Evolutionary conservation across 2,329 filamentous ascomycete genomes (phyloP).

Genomic region (Gaeumannomyces tritici): DNA sequence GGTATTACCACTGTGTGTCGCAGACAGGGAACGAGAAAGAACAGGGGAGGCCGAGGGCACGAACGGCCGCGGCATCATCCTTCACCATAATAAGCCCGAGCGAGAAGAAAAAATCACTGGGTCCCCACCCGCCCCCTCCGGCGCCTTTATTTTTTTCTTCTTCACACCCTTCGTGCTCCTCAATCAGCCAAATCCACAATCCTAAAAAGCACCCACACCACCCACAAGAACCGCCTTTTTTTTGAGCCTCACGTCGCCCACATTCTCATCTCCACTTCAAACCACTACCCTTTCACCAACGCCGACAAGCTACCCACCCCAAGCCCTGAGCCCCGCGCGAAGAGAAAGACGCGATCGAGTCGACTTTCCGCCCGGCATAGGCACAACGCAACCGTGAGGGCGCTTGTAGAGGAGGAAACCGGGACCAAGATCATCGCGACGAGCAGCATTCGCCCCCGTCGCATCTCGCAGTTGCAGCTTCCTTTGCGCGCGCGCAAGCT

Average conservation of each 20-base stretch:
- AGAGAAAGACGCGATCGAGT: neutral
- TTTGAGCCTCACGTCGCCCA: slow-evolving; percentile 8
- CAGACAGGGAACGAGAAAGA: neutral
- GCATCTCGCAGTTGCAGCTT: neutral
- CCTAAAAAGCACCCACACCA: slow-evolving; percentile 3
- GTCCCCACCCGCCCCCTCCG: slow-evolving; percentile 3
- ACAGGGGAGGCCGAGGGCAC: neutral
- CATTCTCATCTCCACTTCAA: slow-evolving; percentile 7
- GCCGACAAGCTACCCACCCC: slow-evolving; percentile 1
- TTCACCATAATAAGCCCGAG: neutral
- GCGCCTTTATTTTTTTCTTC: slow-evolving; percentile 2
- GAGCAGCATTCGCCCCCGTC: neutral
- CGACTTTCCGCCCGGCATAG: neutral
- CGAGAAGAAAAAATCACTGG: slow-evolving; percentile 2
- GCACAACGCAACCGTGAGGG: neutral
- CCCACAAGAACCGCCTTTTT: slow-evolving; percentile 5
- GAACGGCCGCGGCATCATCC: neutral
- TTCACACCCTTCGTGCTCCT: neutral
- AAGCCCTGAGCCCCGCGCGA: slow-evolving; percentile 1
- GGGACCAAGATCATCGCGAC: neutral
- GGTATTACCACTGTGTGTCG: neutral
- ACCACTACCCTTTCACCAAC: slow-evolving; percentile 1
- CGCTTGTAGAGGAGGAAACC: neutral
- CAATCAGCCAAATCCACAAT: slow-evolving; percentile 4
- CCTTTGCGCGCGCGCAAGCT: neutral